Evolutionary conservation across 2,329 filamentous ascomycete genomes (phyloP).

Genomic region (Orbilia brochopaga): DNA sequence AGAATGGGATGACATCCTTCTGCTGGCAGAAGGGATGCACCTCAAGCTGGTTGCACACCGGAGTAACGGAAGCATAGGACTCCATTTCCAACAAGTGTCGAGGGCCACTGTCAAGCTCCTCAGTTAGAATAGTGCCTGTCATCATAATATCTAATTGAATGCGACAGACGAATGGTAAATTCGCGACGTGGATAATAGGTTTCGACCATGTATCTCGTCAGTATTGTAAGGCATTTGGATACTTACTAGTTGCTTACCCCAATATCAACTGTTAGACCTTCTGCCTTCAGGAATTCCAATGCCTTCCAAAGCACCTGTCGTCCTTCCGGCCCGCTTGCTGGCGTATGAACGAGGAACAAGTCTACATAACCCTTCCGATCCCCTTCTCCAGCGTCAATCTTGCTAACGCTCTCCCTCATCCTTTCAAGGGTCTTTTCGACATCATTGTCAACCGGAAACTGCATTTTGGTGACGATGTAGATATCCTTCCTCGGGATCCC

Average conservation of each 20-base stretch:
- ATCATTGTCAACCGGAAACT: slow-evolving; percentile 62
- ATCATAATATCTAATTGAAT: not conserved
- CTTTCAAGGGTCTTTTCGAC: slow-evolving; percentile 67
- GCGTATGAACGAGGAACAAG: slow-evolving; percentile 72
- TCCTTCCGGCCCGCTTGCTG: slow-evolving; percentile 64
- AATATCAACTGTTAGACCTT: slow-evolving; percentile 69
- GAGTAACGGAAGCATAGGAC: slow-evolving; percentile 56
- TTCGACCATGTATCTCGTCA: too few relatives aligned
- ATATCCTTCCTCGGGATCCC: slow-evolving; percentile 66
- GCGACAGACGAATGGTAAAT: not conserved
- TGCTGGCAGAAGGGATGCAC: slow-evolving; percentile 83
- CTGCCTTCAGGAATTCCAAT: slow-evolving; percentile 67
- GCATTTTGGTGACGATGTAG: slow-evolving; percentile 75
- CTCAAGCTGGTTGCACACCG: slow-evolving; percentile 80
- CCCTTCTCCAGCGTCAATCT: slow-evolving; percentile 64
- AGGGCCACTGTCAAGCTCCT: slow-evolving; percentile 7
- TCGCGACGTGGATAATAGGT: not conserved
- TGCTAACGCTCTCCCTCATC: slow-evolving; percentile 66
- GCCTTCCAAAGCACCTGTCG: slow-evolving; percentile 71
- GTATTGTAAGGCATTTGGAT: not conserved
- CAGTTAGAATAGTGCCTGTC: not conserved
- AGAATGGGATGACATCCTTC: slow-evolving; percentile 68
- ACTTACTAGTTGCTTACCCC: slow-evolving; percentile 72
- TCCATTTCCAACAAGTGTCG: slow-evolving; percentile 30
- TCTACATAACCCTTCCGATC: slow-evolving; percentile 68